phyloP scores from a whole-genome alignment of 108 stramenopile species.

The Chaetoceros tenuissimus region DNA sequence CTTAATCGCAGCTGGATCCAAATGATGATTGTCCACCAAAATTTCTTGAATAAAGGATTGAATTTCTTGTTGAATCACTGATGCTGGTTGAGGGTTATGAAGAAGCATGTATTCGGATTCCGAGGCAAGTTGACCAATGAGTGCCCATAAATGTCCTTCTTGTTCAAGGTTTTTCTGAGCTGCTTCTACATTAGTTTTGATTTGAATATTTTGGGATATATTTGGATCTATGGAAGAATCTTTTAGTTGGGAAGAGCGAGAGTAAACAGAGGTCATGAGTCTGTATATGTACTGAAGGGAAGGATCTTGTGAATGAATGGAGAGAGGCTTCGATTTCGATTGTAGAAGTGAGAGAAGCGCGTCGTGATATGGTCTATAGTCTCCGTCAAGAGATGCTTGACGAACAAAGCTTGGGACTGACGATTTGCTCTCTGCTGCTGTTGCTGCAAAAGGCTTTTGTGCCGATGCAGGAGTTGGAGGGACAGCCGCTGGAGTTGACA shows the following conservation, averaged over 20 bases:
- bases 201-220: background rate
- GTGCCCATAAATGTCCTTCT: background rate
- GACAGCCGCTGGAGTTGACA: background rate
- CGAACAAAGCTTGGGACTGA: background rate
- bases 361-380: slow-evolving; percentile 55
- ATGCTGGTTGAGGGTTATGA: background rate
- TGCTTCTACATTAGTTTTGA: background rate
- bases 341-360: slow-evolving; percentile 9
- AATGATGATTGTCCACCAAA: background rate
- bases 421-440: background rate
- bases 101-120: background rate
- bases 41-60: background rate
- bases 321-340: background rate
- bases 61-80: background rate
- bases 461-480: too few relatives aligned
- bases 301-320: background rate
- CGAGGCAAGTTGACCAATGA: background rate
- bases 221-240: background rate
- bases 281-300: background rate
- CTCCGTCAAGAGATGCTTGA: background rate
- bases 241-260: background rate
- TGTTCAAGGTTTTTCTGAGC: background rate
- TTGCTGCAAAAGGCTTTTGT: too few relatives aligned
- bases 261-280: background rate
- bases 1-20: background rate